Evolutionary conservation across 768 basidiomycete species (phyloP).

Genomic region (Chalciporus piperatus): DNA sequence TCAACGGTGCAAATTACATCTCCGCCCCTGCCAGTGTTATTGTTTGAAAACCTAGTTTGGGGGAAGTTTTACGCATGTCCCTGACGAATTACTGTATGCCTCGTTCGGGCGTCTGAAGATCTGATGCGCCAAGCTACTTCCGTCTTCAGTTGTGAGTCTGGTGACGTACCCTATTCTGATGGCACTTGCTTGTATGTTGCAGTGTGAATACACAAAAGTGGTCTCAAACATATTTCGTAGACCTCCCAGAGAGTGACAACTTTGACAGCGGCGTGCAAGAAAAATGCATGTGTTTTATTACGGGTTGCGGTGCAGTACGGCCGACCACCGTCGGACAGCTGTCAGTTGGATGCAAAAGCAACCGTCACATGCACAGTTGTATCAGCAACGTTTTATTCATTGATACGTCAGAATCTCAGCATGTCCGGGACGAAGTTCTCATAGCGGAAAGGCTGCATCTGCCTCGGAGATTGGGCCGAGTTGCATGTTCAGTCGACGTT

Average conservation of each 20-base stretch:
- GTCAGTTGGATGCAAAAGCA: background rate
- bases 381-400: background rate
- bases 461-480: background rate
- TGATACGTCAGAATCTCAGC: background rate
- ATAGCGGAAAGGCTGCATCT: background rate
- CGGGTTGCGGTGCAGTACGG: background rate
- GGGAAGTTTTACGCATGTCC: background rate
- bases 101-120: conserved; percentile 10
- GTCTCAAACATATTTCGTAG: conserved; percentile 11
- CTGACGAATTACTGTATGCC: background rate
- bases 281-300: background rate
- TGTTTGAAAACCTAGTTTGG: background rate
- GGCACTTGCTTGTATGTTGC: background rate
- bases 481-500: background rate
- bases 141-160: conserved; percentile 3
- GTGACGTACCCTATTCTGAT: conserved; percentile 15
- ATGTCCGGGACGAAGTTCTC: background rate
- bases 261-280: conserved; percentile 22
- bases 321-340: background rate
- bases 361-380: background rate
- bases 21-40: background rate
- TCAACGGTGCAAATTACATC: background rate
- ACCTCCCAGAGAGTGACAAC: conserved; percentile 7
- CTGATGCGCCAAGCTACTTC: conserved; percentile 18
- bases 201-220: conserved; percentile 18